Percentiles rank a stretch among this genome's conserved stretches.
phyloP scores from a whole-genome alignment of 345 rosid genomes.

The Diplotaxis tenuifolia region DNA sequence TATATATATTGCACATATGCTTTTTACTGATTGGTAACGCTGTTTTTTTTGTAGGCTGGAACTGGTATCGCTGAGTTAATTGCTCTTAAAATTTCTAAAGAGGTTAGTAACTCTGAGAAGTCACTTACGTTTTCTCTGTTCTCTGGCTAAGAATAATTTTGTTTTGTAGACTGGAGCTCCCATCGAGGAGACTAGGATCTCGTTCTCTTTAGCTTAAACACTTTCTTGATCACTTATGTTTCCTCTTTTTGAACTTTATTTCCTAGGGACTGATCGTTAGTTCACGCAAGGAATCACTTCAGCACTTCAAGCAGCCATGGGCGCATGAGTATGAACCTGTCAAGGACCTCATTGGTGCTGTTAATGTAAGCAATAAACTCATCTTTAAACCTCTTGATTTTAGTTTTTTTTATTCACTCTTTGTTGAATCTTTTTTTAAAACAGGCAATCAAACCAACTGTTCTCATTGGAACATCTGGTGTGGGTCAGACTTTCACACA shows the following conservation, averaged over 20 bases:
- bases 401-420: background rate
- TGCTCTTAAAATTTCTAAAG: slow-evolving; percentile 88
- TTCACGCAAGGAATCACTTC: slow-evolving; percentile 81
- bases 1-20: background rate
- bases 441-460: slow-evolving; percentile 90
- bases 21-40: background rate
- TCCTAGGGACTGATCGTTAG: slow-evolving; percentile 70
- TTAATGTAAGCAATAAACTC: slow-evolving; percentile 49
- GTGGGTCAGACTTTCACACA: slow-evolving; percentile 87
- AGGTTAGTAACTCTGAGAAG: slow-evolving; percentile 34
- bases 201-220: background rate
- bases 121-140: background rate
- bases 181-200: slow-evolving; percentile 61
- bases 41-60: slow-evolving; percentile 56
- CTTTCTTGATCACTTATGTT: background rate
- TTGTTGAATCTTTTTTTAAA: slow-evolving; percentile 10
- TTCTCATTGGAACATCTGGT: slow-evolving; percentile 93
- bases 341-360: slow-evolving; percentile 65
- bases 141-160: slow-evolving; percentile 15
- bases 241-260: background rate
- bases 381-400: background rate
- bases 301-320: slow-evolving; percentile 95
- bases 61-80: slow-evolving; percentile 98
- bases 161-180: slow-evolving; percentile 57
- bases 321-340: slow-evolving; percentile 85